Evolutionary conservation across 129 eudicot species (phyloP).

Genomic region (Cynara cardunculus): DNA sequence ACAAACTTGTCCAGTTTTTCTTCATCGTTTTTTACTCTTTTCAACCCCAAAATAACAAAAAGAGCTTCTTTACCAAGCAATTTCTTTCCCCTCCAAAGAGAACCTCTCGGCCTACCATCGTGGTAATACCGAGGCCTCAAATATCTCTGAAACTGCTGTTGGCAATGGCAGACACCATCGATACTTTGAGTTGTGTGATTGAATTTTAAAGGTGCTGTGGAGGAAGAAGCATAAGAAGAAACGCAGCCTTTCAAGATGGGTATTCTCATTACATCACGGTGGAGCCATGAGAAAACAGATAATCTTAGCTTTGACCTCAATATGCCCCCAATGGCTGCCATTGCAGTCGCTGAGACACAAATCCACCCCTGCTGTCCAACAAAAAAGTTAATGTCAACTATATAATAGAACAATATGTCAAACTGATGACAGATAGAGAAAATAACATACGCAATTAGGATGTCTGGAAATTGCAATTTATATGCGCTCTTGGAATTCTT

Average conservation of each 20-base stretch:
- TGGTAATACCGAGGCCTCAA: conserved; percentile 36
- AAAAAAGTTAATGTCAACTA: neutral
- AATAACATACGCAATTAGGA: neutral
- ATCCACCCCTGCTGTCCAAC: neutral
- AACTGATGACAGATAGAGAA: neutral
- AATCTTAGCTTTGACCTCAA: conserved; percentile 27
- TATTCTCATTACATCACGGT: conserved; percentile 18
- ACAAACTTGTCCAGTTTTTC: conserved; percentile 63
- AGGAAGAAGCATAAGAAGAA: neutral
- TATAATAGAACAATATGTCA: neutral
- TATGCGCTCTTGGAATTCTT: too few species aligned
- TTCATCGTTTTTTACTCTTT: conserved; percentile 63
- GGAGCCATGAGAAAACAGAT: conserved; percentile 2
- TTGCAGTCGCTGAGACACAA: conserved; percentile 1
- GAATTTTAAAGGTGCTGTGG: neutral
- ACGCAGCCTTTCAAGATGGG: conserved; percentile 22
- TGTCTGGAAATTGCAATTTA: neutral
- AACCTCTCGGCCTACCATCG: conserved; percentile 94
- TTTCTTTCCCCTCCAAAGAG: conserved; percentile 94
- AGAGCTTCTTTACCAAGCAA: conserved; percentile 89
- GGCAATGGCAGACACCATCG: neutral
- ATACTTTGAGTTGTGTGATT: neutral
- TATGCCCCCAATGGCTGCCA: conserved; percentile 31
- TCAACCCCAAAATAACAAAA: conserved; percentile 69
- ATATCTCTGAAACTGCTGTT: conserved; percentile 4